Base-by-base conservation (phyloP, 75 land plant genomes). In the Larix kaempferi region DNA sequence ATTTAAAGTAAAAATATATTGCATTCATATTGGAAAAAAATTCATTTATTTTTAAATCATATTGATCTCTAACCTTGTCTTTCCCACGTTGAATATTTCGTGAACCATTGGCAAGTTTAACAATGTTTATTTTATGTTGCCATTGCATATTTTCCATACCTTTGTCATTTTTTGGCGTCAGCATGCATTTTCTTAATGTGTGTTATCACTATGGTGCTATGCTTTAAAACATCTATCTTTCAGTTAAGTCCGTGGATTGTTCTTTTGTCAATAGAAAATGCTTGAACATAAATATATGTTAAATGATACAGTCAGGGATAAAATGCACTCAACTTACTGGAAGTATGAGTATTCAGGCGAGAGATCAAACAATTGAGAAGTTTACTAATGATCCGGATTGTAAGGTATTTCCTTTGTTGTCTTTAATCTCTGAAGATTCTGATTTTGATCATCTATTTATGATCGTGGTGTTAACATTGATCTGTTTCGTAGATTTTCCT, bases 311-410 rank as follows among this genome's bases (percentile, higher is more conserved):
- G 98, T 87, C 89, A 59, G 94, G 98, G 21, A 67, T 93, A n/a
- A 86, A 82, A 19, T 91, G 91, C 84, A 92, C 90, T 52, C 93
- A 93, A 55, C 76, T 95, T 39, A 90, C 80, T 61, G 98, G 98
- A 61, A 86, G 88, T 76, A 95, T 95, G 98, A 73, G 81, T 27
- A 81, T 93, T 57, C 13, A 60, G 59, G 89, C 89, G 26, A 91
- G 96, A 73, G 93, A 91, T 78, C 79, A 84, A 58, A 91, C 90
- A 39, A 95, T 95, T 55, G 82, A 82, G 22, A 85, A 56, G 73
- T 95, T 95, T 75, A 91, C 82, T 6, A 83, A 89, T 56, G 96
- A 95, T 71, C 90, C 92, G 22, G 84, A 91, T 41, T 89, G 86
- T 85, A 93, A 83, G 83, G 91, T 94, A 80, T 21, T 77, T 39